Conservation (phyloP, 345 rosid genomes). For the Noccaea bulbosa region DNA sequence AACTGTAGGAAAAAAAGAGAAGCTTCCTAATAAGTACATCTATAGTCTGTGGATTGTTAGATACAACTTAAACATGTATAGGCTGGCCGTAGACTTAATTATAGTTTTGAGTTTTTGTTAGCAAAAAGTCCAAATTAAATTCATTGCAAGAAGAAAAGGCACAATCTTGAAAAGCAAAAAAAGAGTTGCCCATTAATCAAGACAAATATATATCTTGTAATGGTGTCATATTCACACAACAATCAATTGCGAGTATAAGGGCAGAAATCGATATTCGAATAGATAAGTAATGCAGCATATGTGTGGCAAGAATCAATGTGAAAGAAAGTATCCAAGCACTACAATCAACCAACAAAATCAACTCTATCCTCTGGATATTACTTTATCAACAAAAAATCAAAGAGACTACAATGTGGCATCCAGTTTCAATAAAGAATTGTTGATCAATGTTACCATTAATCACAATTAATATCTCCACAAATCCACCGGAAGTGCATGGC, state of each 20-base stretch:
- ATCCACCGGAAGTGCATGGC: conserved; percentile 8
- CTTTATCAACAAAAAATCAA: too few relatives aligned
- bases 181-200: background rate
- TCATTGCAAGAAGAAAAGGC: background rate
- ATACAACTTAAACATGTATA: background rate
- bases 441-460: conserved; percentile 3
- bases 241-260: background rate
- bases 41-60: background rate
- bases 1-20: background rate
- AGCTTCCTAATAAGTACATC: background rate
- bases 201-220: too few relatives aligned
- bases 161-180: conserved; percentile 7
- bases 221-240: too few relatives aligned
- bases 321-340: too few relatives aligned
- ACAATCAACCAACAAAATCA: too few relatives aligned
- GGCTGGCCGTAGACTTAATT: background rate
- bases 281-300: too few relatives aligned
- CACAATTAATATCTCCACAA: conserved; percentile 6
- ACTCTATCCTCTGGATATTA: too few relatives aligned
- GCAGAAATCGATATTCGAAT: background rate
- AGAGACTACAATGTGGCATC: conserved; percentile 5
- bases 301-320: too few relatives aligned
- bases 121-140: background rate
- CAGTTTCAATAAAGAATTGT: background rate
- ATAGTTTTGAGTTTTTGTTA: background rate